Percentiles rank a stretch among this genome's conserved stretches.
phyloP scores from a whole-genome alignment of 1,284 basidiomycete species.

The Cutaneotrichosporon arboriforme region DNA sequence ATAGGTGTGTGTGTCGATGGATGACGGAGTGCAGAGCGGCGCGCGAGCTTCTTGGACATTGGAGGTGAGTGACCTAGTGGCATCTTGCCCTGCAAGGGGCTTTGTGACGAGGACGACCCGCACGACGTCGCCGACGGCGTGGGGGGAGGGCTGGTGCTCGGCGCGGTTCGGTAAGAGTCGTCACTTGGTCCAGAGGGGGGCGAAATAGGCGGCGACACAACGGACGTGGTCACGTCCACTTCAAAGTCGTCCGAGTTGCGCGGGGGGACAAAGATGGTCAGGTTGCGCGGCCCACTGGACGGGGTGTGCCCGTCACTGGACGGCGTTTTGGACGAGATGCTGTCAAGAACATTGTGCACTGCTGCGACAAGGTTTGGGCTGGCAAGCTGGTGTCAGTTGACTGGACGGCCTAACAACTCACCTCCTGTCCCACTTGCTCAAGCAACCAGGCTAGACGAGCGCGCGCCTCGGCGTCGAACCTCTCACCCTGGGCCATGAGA shows the following conservation, averaged over 20 bases:
- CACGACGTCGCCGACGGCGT: no score
- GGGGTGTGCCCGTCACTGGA: background rate
- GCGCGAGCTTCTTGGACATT: no score
- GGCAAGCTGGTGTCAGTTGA: conserved; percentile 8
- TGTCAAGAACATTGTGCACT: conserved; percentile 1
- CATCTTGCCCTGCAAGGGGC: no score
- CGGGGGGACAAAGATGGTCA: background rate
- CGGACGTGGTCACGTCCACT: no score
- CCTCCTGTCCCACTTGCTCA: conserved; percentile 13
- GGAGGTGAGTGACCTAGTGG: no score
- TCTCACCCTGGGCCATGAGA: background rate
- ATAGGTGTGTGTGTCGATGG: no score
- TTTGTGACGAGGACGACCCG: no score
- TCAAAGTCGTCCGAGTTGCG: background rate
- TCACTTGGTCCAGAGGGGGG: no score
- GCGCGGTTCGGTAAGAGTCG: no score
- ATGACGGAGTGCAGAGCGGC: no score
- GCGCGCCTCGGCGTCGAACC: conserved; percentile 8
- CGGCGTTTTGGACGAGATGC: background rate
- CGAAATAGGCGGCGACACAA: no score
- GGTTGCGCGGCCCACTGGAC: background rate
- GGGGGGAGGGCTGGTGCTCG: no score
- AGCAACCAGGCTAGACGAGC: conserved; percentile 14
- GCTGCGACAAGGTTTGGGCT: conserved; percentile 7
- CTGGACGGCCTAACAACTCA: background rate